Percentiles rank a stretch among this genome's conserved stretches.
phyloP scores from a whole-genome alignment of 2,329 filamentous ascomycete species.

The Bipolaris victoriae region DNA sequence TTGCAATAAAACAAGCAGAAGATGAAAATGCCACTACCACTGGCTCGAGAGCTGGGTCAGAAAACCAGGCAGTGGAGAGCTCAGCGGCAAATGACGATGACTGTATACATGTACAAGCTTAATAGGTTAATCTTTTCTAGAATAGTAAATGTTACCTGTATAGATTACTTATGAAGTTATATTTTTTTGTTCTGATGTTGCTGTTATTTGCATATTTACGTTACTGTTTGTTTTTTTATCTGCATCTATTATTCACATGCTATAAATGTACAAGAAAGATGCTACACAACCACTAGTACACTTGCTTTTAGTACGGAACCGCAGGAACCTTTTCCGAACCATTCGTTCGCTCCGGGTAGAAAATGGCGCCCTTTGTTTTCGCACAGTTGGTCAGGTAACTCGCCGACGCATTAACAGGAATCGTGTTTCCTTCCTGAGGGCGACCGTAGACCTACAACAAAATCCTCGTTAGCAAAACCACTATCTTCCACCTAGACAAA shows the following conservation, averaged over 20 bases:
- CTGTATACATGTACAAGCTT: not conserved
- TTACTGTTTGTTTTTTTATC: not conserved
- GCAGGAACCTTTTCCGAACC: slow-evolving; percentile 45
- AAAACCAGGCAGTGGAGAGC: not conserved
- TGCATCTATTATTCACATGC: not conserved
- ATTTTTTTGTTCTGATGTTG: too few species aligned
- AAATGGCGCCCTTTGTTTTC: slow-evolving; percentile 58
- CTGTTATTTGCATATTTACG: too few species aligned
- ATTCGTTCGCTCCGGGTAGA: slow-evolving; percentile 60
- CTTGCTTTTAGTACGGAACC: slow-evolving; percentile 31
- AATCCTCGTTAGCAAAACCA: too few species aligned
- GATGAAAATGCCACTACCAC: not conserved
- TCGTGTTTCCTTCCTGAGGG: slow-evolving; percentile 59
- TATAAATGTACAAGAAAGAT: not conserved
- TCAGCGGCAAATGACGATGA: not conserved
- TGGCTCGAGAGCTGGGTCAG: not conserved
- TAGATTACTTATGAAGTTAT: too few species aligned
- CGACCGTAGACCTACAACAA: slow-evolving; percentile 53
- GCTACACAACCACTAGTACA: not conserved
- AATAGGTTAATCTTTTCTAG: not conserved
- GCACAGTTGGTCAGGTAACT: slow-evolving; percentile 62
- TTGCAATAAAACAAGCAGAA: not conserved
- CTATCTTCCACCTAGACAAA: too few species aligned
- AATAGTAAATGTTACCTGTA: too few species aligned
- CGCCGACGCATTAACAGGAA: slow-evolving; percentile 57